These are phyloP conservation scores for Neltuma alba DNA, from an alignment of 306 rosid species.

Conservation along the genomic window DNA sequence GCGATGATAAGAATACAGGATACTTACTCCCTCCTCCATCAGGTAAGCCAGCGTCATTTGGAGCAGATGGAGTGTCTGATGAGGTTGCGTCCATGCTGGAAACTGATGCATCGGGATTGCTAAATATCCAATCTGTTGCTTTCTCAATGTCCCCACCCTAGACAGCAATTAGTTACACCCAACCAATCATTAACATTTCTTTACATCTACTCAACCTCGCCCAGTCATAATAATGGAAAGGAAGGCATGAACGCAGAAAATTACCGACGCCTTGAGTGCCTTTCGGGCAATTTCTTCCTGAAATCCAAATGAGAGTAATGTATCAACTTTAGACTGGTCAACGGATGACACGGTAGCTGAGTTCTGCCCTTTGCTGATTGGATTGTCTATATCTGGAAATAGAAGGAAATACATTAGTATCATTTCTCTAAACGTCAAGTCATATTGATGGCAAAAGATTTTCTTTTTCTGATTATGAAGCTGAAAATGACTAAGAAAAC, in stretches of 20 bases:
- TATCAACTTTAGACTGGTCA: conserved; percentile 85
- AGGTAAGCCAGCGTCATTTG: conserved; percentile 55
- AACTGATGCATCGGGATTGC: conserved; percentile 73
- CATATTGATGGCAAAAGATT: conserved; percentile 1
- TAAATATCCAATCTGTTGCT: conserved; percentile 99
- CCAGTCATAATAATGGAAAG: neutral
- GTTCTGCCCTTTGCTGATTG: conserved; percentile 53
- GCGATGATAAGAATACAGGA: conserved; percentile 13
- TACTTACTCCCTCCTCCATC: conserved; percentile 98
- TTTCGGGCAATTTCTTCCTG: conserved; percentile 78
- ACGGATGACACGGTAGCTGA: conserved; percentile 31
- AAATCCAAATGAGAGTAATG: conserved; percentile 88
- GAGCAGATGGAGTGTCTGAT: conserved; percentile 46
- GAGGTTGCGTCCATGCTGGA: conserved; percentile 70
- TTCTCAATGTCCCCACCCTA: conserved; percentile 95
- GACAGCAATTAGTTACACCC: conserved; percentile 27
- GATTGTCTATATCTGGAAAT: conserved; percentile 68
- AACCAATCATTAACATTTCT: conserved; percentile 1
- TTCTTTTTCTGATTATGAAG: neutral
- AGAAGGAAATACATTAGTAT: conserved; percentile 17
- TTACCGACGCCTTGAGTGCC: conserved; percentile 89
- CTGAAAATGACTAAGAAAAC: conserved; percentile 5
- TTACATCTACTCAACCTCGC: neutral
- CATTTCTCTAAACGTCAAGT: conserved; percentile 24
- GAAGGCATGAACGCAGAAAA: neutral